These are phyloP conservation scores for Scedosporium apiospermum DNA, from an alignment of 2,329 filamentous ascomycete species.

Conservation along the genomic window DNA sequence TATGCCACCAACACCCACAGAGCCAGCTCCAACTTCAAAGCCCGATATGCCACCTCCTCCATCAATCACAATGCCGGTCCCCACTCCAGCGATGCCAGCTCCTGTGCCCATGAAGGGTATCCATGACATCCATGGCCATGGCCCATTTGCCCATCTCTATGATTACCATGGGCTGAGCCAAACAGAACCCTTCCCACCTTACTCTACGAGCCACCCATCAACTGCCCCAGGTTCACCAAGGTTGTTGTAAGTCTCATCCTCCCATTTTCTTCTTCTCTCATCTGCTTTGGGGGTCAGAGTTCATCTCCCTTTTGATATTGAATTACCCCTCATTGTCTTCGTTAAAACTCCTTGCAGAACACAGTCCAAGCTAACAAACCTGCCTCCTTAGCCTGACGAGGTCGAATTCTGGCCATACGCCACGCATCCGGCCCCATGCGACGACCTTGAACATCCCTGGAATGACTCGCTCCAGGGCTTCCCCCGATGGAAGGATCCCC, in stretches of 20 bases:
- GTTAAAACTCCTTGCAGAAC: neutral
- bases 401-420: slow-evolving; percentile 72
- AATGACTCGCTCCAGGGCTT: slow-evolving; percentile 89
- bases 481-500: slow-evolving; percentile 88
- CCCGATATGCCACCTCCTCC: neutral
- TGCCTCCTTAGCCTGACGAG: slow-evolving; percentile 29
- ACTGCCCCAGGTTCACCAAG: slow-evolving; percentile 50
- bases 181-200: neutral
- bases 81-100: neutral
- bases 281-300: slow-evolving; percentile 11
- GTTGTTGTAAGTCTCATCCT: slow-evolving; percentile 34
- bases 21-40: neutral
- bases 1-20: neutral
- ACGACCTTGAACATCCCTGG: slow-evolving; percentile 96
- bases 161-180: neutral
- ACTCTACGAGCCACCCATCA: slow-evolving; percentile 41
- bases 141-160: neutral
- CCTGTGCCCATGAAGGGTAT: neutral
- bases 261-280: neutral
- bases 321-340: slow-evolving; percentile 2
- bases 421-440: slow-evolving; percentile 69
- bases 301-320: slow-evolving; percentile 1
- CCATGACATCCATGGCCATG: neutral
- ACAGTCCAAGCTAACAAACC: neutral
- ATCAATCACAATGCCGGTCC: neutral